phyloP scores from a whole-genome alignment of 78 protist species.

The Dictyostelium intermedium region DNA sequence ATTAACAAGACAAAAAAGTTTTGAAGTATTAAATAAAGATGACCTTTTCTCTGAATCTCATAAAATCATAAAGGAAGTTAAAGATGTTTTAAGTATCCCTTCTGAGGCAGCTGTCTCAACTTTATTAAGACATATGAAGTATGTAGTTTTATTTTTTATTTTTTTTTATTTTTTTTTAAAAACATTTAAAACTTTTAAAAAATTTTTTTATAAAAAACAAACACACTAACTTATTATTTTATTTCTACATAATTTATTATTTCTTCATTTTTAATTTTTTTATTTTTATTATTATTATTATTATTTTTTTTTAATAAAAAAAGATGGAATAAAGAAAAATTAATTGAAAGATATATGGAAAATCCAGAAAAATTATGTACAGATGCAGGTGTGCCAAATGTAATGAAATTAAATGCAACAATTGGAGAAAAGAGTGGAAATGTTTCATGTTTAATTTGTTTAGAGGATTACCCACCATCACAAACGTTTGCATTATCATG shows the following conservation, averaged over 20 bases:
- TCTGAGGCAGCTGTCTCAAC: constrained; percentile 63
- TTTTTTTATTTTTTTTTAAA: too few relatives aligned
- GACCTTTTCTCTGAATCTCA: constrained; percentile 49
- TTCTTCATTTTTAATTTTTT: neutral
- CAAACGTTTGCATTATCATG: constrained; percentile 75
- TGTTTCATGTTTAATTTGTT: constrained; percentile 74
- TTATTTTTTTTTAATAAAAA: too few relatives aligned
- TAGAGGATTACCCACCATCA: constrained; percentile 66
- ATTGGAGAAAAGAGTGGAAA: neutral
- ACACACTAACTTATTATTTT: neutral
- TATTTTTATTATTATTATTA: neutral
- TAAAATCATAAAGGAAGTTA: constrained; percentile 71
- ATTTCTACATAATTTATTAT: too few relatives aligned
- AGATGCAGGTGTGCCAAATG: constrained; percentile 79
- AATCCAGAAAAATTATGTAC: constrained; percentile 65
- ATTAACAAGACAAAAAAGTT: constrained; percentile 65
- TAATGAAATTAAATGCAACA: constrained; percentile 19
- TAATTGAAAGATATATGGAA: constrained; percentile 81
- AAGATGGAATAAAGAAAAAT: constrained; percentile 86
- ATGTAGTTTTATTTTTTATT: too few relatives aligned
- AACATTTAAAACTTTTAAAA: too few relatives aligned
- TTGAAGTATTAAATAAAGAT: constrained; percentile 49
- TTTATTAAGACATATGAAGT: constrained; percentile 59
- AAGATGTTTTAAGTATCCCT: constrained; percentile 64
- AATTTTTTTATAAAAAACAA: too few relatives aligned